Conservation (phyloP, 768 basidiomycete species). For the Amyloporia xantha region DNA sequence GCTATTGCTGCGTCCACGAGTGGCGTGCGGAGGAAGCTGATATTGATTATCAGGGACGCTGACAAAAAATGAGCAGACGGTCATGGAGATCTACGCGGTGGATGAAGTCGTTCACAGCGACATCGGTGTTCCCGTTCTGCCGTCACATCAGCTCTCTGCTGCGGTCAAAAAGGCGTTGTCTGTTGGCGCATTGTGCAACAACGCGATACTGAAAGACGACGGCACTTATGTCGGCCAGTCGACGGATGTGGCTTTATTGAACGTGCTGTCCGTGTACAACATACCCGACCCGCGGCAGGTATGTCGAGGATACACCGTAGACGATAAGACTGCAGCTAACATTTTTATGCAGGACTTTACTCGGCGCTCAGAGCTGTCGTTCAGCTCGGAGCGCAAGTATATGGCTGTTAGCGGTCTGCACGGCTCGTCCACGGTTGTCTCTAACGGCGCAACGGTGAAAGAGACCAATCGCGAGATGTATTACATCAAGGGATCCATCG, state of each 20-base stretch:
- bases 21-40: not conserved
- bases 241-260: conserved; percentile 88
- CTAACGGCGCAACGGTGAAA: conserved; percentile 19
- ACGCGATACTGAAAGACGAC: conserved; percentile 64
- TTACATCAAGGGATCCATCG: conserved; percentile 91
- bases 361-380: conserved; percentile 74
- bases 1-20: not conserved
- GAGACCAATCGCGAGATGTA: conserved; percentile 59
- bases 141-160: conserved; percentile 38
- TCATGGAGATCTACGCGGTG: conserved; percentile 80
- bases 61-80: conserved; percentile 95
- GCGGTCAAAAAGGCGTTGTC: conserved; percentile 73
- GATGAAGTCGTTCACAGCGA: conserved; percentile 75
- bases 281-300: conserved; percentile 68
- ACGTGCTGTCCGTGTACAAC: conserved; percentile 63
- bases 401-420: conserved; percentile 87
- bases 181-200: conserved; percentile 87
- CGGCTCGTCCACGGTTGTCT: conserved; percentile 25
- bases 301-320: conserved; percentile 24
- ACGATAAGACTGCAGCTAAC: too few species aligned
- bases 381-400: conserved; percentile 90
- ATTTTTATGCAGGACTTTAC: conserved; percentile 46
- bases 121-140: conserved; percentile 35
- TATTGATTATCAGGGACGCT: conserved; percentile 54
- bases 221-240: conserved; percentile 79